Base-by-base conservation (phyloP, 2,329 filamentous ascomycete genomes). In the Pyricularia pennisetigena region DNA sequence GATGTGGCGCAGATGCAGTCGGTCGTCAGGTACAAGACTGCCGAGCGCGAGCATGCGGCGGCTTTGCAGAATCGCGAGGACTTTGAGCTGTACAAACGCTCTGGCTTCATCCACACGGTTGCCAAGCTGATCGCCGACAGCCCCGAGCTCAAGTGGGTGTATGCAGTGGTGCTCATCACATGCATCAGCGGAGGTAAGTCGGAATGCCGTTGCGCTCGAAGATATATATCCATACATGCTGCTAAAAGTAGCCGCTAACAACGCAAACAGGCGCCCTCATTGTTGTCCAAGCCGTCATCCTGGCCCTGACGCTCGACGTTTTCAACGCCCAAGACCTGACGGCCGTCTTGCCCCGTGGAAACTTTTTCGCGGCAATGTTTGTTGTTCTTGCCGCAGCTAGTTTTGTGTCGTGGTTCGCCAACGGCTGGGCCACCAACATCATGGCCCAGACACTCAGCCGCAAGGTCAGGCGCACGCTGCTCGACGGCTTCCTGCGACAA, bases 361-460 rank as follows among this genome's bases (percentile, higher is more conserved):
- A 87, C 72, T 86, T 86, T 71, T 86, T 79, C 75, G 80, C 84
- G 0, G 76, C 80, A 67, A 86, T 87, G 83, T 86, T 86, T 66
- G 79, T 82, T 63, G 75, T 80, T 0, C 72, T 82, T 68, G 79
- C 82, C 4, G 74, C 75, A 3, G 82, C 78, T 2, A 76, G 78
- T n/a, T 75, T 83, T 0, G 64, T 83, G 0, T 75, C 78, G 10
- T 86, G 86, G 71, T 79, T 79, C 64, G 64, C 71, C 9, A 71
- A 80, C 49, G 79, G 80, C 1, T 79, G 72, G 68, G 64, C 73
- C 1, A 76, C 78, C 16, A 81, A 80, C 68, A 69, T 72, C 6
- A 72, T 79, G 10, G 72, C 77, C 20, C 30, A 71, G 68, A 69
- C 68, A 0, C 69, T 74, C 8, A 70, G 66, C 2, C 68, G 70